Conservation (phyloP, 768 basidiomycete genomes). For the Phanerodontia chrysosporium region DNA sequence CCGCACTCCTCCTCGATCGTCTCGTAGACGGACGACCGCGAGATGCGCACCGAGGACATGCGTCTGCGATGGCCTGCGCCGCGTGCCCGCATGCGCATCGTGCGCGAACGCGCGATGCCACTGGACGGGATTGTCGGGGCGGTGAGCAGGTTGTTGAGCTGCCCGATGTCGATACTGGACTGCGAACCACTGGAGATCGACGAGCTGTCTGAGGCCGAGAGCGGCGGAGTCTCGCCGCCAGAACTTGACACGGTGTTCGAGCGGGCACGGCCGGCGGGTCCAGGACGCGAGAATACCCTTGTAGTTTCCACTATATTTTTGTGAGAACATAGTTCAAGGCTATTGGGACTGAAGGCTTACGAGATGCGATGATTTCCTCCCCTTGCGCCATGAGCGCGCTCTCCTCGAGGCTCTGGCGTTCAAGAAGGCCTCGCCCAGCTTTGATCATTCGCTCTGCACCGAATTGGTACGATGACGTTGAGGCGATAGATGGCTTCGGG, state of each 20-base stretch:
- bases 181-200: constrained; percentile 68
- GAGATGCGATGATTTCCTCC: constrained; percentile 50
- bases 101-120: constrained; percentile 36
- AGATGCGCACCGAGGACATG: constrained; percentile 57
- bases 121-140: constrained; percentile 47
- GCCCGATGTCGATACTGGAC: constrained; percentile 71
- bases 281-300: constrained; percentile 52
- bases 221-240: constrained; percentile 66
- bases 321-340: neutral
- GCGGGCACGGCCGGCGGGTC: constrained; percentile 46
- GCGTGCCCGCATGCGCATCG: constrained; percentile 44
- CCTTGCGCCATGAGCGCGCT: constrained; percentile 61
- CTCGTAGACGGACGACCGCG: constrained; percentile 70
- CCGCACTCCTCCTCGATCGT: constrained; percentile 82
- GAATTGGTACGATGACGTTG: constrained; percentile 58
- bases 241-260: constrained; percentile 72
- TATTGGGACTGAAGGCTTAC: constrained; percentile 33
- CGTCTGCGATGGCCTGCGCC: constrained; percentile 71
- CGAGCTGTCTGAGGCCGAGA: constrained; percentile 65
- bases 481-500: constrained; percentile 65
- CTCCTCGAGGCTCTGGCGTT: constrained; percentile 66
- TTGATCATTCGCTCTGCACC: constrained; percentile 67
- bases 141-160: constrained; percentile 52
- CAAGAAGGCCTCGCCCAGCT: constrained; percentile 56
- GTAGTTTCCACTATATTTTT: neutral